Evolutionary conservation across 2,329 filamentous ascomycete species (phyloP).

Genomic region (Talaromyces atroroseus): DNA sequence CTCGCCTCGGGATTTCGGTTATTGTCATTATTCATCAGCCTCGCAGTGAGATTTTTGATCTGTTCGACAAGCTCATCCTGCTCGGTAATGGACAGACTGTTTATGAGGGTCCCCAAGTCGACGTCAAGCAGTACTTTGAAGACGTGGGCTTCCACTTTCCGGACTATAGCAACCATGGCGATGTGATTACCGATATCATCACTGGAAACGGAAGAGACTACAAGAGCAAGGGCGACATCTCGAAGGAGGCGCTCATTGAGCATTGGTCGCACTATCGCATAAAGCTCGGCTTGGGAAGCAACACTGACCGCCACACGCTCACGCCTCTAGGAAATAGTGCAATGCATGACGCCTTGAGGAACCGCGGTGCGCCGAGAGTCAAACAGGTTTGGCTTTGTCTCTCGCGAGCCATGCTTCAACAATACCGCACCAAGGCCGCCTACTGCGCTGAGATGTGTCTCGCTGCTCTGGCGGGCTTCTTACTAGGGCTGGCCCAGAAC

Average conservation of each 20-base stretch:
- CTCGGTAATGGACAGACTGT: slow-evolving; percentile 52
- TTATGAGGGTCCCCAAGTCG: slow-evolving; percentile 43
- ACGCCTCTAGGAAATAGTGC: slow-evolving; percentile 20
- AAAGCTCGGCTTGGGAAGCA: neutral
- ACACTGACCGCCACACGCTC: slow-evolving; percentile 4
- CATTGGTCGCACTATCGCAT: slow-evolving; percentile 1
- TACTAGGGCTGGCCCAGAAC: slow-evolving; percentile 3
- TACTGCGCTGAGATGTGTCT: slow-evolving; percentile 10
- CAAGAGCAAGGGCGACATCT: slow-evolving; percentile 5
- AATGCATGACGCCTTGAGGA: slow-evolving; percentile 44
- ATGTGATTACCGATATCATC: slow-evolving; percentile 58
- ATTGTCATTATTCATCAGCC: slow-evolving; percentile 59
- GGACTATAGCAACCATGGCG: slow-evolving; percentile 49
- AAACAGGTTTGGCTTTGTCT: slow-evolving; percentile 52
- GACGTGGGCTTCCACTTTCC: slow-evolving; percentile 48
- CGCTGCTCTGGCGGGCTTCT: slow-evolving; percentile 7
- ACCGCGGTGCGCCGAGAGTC: slow-evolving; percentile 44
- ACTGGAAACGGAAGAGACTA: slow-evolving; percentile 21
- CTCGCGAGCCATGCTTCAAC: slow-evolving; percentile 50
- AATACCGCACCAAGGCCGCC: slow-evolving; percentile 41
- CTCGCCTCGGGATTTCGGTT: slow-evolving; percentile 52
- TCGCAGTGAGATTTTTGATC: slow-evolving; percentile 53
- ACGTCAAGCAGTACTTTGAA: slow-evolving; percentile 49
- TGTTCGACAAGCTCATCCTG: slow-evolving; percentile 53
- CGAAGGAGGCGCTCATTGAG: slow-evolving; percentile 2